Evolutionary conservation across 768 basidiomycete genomes (phyloP).

Genomic region (Pisolithus microcarpus): DNA sequence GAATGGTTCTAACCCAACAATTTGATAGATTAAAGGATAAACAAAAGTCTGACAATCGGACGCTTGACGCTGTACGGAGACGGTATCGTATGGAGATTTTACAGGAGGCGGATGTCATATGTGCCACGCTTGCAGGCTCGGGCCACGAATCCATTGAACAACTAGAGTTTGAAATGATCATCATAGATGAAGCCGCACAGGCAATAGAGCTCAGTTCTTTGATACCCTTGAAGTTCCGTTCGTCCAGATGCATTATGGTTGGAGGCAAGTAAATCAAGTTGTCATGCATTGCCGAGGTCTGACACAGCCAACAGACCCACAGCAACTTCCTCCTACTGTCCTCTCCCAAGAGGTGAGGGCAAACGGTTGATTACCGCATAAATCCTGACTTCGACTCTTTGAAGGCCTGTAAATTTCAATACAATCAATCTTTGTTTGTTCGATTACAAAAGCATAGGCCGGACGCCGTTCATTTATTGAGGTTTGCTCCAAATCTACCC

Average conservation of each 20-base stretch:
- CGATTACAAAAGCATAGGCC: constrained; percentile 74
- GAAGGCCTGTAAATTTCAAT: constrained; percentile 62
- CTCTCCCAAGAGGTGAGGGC: constrained; percentile 49
- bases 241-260: constrained; percentile 83
- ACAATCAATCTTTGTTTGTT: constrained; percentile 91
- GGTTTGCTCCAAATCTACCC: constrained; percentile 38
- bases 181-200: constrained; percentile 98
- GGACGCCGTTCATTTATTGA: constrained; percentile 85
- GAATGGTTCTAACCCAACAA: constrained; percentile 57
- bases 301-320: constrained; percentile 48
- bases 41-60: constrained; percentile 70
- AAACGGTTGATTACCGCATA: constrained; percentile 23
- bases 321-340: constrained; percentile 94
- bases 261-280: constrained; percentile 48
- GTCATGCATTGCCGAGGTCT: not conserved
- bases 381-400: constrained; percentile 6
- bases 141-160: constrained; percentile 81
- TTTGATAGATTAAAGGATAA: constrained; percentile 78
- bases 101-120: constrained; percentile 86
- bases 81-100: constrained; percentile 71
- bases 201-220: constrained; percentile 91
- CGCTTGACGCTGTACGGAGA: constrained; percentile 75
- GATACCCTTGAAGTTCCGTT: constrained; percentile 88
- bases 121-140: constrained; percentile 86
- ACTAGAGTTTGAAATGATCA: constrained; percentile 88